These are phyloP conservation scores for Castanea crenata DNA, from an alignment of 306 rosid species.

Conservation along the genomic window DNA sequence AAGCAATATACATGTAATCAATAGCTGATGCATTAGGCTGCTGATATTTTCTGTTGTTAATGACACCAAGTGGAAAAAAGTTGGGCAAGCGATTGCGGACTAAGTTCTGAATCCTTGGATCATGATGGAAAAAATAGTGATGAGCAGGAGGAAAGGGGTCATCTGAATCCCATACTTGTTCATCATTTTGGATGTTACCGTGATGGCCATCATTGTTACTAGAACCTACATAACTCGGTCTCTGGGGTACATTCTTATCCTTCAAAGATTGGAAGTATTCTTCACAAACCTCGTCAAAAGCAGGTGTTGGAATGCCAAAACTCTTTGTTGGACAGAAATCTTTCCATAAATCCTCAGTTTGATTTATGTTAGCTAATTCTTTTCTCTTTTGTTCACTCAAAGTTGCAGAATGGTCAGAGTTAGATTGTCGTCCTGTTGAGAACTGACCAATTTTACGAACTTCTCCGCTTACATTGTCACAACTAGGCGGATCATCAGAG, in stretches of 20 bases:
- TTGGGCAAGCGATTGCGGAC: slow-evolving; percentile 53
- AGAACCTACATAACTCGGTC: slow-evolving; percentile 13
- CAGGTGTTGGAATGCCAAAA: slow-evolving; percentile 70
- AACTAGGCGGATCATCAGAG: slow-evolving; percentile 50
- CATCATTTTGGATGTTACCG: slow-evolving; percentile 36
- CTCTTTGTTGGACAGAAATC: slow-evolving; percentile 51
- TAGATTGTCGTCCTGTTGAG: slow-evolving; percentile 23
- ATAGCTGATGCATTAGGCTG: slow-evolving; percentile 48
- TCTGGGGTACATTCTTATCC: slow-evolving; percentile 24
- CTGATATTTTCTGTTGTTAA: slow-evolving; percentile 37
- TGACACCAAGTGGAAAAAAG: slow-evolving; percentile 64
- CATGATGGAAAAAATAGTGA: slow-evolving; percentile 66
- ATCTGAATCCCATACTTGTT: slow-evolving; percentile 35
- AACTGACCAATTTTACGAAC: slow-evolving; percentile 12
- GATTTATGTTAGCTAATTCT: slow-evolving; percentile 7
- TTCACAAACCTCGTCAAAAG: slow-evolving; percentile 66
- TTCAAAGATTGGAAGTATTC: slow-evolving; percentile 54
- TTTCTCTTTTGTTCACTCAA: slow-evolving; percentile 29
- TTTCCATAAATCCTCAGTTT: slow-evolving; percentile 60
- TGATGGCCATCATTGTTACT: slow-evolving; percentile 10
- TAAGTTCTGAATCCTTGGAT: slow-evolving; percentile 62
- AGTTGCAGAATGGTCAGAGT: slow-evolving; percentile 12
- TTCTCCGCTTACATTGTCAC: slow-evolving; percentile 25
- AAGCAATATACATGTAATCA: slow-evolving; percentile 67
- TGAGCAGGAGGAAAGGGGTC: slow-evolving; percentile 64